Evolutionary conservation across 2,329 filamentous ascomycete species (phyloP).

Genomic region (Nemania bipapillata): DNA sequence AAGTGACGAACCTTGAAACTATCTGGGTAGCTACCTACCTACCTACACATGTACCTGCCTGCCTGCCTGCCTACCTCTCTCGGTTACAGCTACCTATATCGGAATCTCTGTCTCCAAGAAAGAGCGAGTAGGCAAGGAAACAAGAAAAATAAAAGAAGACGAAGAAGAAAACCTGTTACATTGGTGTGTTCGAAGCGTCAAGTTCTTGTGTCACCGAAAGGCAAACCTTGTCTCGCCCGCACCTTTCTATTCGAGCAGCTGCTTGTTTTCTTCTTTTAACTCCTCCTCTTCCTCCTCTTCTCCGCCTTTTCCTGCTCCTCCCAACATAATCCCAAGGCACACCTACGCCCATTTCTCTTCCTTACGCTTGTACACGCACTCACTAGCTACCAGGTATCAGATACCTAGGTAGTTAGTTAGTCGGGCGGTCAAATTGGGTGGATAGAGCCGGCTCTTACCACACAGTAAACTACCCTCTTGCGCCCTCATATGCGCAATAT

Average conservation of each 20-base stretch:
- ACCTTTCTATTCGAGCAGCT: conserved; percentile 13
- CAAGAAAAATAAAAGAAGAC: not conserved
- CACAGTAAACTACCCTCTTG: not conserved
- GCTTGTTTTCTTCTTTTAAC: not conserved
- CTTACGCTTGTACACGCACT: not conserved
- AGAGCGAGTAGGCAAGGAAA: not conserved
- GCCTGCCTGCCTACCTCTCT: not conserved
- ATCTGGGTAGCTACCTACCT: not conserved
- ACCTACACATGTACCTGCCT: too few species aligned
- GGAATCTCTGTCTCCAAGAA: too few species aligned
- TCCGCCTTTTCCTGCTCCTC: not conserved
- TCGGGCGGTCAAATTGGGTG: not conserved
- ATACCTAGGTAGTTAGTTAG: too few species aligned
- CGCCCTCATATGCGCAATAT: not conserved
- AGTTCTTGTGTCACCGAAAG: conserved; percentile 16
- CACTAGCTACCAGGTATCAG: too few species aligned
- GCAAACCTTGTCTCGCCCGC: conserved; percentile 20
- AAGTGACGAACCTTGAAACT: too few species aligned
- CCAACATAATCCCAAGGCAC: not conserved
- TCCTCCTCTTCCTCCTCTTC: not conserved
- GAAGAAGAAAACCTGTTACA: not conserved
- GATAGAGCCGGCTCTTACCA: not conserved
- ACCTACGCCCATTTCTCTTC: not conserved
- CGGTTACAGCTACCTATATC: not conserved
- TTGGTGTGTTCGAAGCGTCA: conserved; percentile 15